Conservation (phyloP, 257 asterid species). For the Petunia axillaris region DNA sequence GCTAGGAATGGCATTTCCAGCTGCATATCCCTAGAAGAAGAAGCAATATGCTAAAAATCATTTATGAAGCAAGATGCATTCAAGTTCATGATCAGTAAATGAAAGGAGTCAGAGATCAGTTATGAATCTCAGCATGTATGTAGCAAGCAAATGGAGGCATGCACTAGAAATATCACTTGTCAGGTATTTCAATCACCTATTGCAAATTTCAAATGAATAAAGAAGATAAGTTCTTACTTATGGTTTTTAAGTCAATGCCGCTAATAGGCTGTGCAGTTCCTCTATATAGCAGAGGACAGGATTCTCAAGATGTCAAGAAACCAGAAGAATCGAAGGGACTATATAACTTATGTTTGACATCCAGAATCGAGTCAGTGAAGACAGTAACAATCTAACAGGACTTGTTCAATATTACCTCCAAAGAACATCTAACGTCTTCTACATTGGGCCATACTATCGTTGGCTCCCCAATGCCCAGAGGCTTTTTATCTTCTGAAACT, state of each 20-base stretch:
- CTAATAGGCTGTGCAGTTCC: neutral
- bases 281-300: neutral
- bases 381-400: neutral
- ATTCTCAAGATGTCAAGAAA: neutral
- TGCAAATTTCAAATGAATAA: neutral
- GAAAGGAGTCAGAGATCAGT: neutral
- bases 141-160: neutral
- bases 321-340: neutral
- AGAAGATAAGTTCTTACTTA: neutral
- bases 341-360: neutral
- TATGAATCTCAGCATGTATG: neutral
- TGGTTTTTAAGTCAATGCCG: neutral
- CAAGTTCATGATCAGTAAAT: neutral
- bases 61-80: conserved; percentile 29
- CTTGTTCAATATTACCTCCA: conserved; percentile 62
- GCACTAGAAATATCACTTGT: neutral
- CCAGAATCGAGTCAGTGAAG: neutral
- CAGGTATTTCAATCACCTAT: conserved; percentile 1
- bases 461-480: conserved; percentile 85
- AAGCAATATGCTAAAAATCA: conserved; percentile 25
- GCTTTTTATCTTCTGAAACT: conserved; percentile 65
- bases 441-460: conserved; percentile 89
- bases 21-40: conserved; percentile 83
- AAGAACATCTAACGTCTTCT: conserved; percentile 87
- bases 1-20: conserved; percentile 89